Percentiles rank a stretch among this genome's conserved stretches.
phyloP scores from a whole-genome alignment of 305 asterid species.

The Solanum hybrid region DNA sequence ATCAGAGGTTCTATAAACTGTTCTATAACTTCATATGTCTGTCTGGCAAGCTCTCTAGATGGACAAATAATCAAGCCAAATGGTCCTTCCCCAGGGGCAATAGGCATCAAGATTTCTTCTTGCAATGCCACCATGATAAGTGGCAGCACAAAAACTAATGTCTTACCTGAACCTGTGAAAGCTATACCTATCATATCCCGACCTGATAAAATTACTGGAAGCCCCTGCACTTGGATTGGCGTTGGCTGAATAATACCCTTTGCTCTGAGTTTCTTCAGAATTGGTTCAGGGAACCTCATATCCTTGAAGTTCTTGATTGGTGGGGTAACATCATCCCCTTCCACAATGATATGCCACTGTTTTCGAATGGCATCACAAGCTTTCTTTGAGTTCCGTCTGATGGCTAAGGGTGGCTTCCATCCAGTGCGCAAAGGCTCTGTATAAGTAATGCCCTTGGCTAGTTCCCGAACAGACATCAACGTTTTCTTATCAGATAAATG shows the following conservation, averaged over 20 bases:
- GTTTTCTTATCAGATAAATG: conserved; percentile 67
- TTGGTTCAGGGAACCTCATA: conserved; percentile 75
- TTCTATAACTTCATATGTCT: conserved; percentile 71
- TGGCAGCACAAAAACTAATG: conserved; percentile 65
- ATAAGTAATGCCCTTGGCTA: conserved; percentile 79
- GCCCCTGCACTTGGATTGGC: conserved; percentile 83
- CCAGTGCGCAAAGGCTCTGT: conserved; percentile 59
- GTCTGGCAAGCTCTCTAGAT: conserved; percentile 82
- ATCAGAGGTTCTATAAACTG: conserved; percentile 57
- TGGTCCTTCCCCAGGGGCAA: conserved; percentile 78
- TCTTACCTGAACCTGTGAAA: conserved; percentile 87
- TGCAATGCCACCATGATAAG: conserved; percentile 73
- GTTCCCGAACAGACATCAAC: conserved; percentile 70
- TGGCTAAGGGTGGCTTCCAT: conserved; percentile 74
- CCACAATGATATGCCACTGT: conserved; percentile 81
- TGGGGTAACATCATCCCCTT: conserved; percentile 71
- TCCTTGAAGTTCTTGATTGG: conserved; percentile 74
- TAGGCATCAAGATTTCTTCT: conserved; percentile 72
- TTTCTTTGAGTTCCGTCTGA: conserved; percentile 55
- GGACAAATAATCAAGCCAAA: conserved; percentile 77
- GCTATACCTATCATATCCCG: conserved; percentile 89
- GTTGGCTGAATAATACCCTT: conserved; percentile 83
- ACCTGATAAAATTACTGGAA: conserved; percentile 67
- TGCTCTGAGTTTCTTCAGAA: conserved; percentile 53
- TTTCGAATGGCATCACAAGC: conserved; percentile 58